Conservation (phyloP, 163 green algal species). For the Trebouxia gelatinosa region DNA sequence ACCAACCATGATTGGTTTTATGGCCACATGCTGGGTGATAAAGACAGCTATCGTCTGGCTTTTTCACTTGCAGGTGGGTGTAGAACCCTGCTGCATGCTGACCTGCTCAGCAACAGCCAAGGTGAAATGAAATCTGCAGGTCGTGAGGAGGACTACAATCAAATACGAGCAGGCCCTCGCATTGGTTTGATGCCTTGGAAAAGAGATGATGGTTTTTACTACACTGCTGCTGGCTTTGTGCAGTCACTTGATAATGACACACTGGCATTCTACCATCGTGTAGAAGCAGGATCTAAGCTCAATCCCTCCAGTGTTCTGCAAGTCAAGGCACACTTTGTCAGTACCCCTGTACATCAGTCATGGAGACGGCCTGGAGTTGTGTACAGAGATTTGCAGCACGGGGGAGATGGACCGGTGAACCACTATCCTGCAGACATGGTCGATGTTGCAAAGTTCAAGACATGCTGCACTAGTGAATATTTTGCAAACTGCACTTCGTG, state of each 20-base stretch:
- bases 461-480: no score
- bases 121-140: no score
- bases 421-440: constrained; percentile 10
- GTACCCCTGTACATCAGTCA: neutral
- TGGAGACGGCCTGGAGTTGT: neutral
- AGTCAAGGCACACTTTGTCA: neutral
- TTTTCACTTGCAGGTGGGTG: constrained; percentile 10
- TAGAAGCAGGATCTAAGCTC: neutral
- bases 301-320: neutral
- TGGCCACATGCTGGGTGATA: constrained; percentile 6
- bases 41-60: constrained; percentile 12
- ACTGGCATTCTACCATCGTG: neutral
- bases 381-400: neutral
- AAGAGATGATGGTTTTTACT: neutral
- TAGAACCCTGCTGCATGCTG: no score
- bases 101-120: no score
- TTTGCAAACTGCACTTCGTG: no score
- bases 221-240: constrained; percentile 8
- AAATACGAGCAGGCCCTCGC: neutral
- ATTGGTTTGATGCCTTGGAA: neutral
- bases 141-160: no score
- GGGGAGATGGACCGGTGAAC: neutral
- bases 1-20: constrained; percentile 8
- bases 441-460: no score
- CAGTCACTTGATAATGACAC: neutral